phyloP scores from a whole-genome alignment of 768 basidiomycete genomes.

The Pulveroboletus sp. region DNA sequence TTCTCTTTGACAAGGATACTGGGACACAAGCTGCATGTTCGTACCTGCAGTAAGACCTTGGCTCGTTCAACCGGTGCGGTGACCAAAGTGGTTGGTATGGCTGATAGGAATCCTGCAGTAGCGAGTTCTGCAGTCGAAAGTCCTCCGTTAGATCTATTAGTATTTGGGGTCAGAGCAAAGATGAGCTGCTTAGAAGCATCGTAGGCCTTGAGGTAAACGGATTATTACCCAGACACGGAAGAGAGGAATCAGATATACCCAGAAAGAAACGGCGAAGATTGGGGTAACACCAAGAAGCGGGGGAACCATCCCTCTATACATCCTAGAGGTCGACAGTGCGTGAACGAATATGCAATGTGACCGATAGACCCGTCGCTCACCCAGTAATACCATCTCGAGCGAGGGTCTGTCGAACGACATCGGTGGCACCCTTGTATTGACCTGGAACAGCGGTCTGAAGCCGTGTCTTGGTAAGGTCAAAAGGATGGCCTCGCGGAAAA shows the following conservation, averaged over 20 bases:
- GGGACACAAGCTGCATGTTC: constrained; percentile 7
- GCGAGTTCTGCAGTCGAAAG: constrained; percentile 83
- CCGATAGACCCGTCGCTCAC: constrained; percentile 40
- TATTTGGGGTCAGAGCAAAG: constrained; percentile 72
- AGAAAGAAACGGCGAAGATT: constrained; percentile 97
- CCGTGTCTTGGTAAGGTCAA: constrained; percentile 95
- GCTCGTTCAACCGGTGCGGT: constrained; percentile 97
- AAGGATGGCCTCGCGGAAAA: constrained; percentile 77
- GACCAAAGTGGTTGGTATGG: constrained; percentile 85
- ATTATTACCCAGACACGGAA: constrained; percentile 7
- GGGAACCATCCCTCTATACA: constrained; percentile 93
- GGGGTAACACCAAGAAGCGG: constrained; percentile 94
- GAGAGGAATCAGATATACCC: constrained; percentile 50
- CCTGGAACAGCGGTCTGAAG: constrained; percentile 91
- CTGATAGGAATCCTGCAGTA: constrained; percentile 90
- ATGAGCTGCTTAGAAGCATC: constrained; percentile 91
- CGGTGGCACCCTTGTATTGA: constrained; percentile 85
- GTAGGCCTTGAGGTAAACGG: constrained; percentile 62
- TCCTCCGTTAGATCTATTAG: constrained; percentile 58
- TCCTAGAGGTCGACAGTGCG: constrained; percentile 36
- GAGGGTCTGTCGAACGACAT: constrained; percentile 88
- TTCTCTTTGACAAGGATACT: constrained; percentile 15
- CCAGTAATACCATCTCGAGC: constrained; percentile 90
- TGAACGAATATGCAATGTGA: constrained; percentile 1
- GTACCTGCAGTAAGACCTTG: constrained; percentile 90